These are phyloP conservation scores for Sphaerulina vaccinii DNA, from an alignment of 2,329 filamentous ascomycete species.

Conservation along the genomic window DNA sequence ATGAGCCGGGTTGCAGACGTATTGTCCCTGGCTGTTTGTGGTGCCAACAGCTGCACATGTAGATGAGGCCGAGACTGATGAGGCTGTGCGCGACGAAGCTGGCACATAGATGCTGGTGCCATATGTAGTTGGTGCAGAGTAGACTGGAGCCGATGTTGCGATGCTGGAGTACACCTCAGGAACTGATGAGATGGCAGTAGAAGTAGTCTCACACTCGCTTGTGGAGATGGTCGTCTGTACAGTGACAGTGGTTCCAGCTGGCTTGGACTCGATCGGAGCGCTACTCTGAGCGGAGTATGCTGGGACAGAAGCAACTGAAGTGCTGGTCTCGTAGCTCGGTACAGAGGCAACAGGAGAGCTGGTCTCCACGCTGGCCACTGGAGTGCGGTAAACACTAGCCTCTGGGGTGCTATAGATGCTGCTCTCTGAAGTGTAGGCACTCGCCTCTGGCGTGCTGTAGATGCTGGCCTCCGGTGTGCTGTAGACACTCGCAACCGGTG, in stretches of 20 bases:
- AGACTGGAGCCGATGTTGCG: not conserved
- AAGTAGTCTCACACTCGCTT: constrained; percentile 16
- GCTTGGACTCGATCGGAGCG: not conserved
- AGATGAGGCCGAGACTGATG: constrained; percentile 2
- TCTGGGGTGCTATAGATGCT: no score
- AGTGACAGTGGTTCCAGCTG: constrained; percentile 15
- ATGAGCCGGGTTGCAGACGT: constrained; percentile 14
- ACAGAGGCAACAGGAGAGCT: not conserved
- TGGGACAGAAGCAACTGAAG: constrained; percentile 1
- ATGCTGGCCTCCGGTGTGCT: no score
- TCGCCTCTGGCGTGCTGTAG: no score
- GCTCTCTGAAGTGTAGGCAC: no score
- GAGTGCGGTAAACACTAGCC: no score
- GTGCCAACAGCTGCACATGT: constrained; percentile 9
- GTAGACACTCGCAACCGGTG: no score
- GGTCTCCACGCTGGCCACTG: not conserved
- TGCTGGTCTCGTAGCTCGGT: not conserved
- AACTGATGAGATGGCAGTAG: not conserved
- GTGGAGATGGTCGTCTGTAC: constrained; percentile 19
- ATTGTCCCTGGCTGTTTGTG: constrained; percentile 5
- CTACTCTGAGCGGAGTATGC: not conserved
- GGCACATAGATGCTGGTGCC: not conserved
- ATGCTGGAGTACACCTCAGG: not conserved
- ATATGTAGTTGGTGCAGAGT: not conserved
- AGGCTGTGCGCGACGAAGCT: not conserved